Evolutionary conservation across 257 asterid species (phyloP), one percentile per base, ranked within the genome.

Genomic region (Solanum medicagineum): DNA sequence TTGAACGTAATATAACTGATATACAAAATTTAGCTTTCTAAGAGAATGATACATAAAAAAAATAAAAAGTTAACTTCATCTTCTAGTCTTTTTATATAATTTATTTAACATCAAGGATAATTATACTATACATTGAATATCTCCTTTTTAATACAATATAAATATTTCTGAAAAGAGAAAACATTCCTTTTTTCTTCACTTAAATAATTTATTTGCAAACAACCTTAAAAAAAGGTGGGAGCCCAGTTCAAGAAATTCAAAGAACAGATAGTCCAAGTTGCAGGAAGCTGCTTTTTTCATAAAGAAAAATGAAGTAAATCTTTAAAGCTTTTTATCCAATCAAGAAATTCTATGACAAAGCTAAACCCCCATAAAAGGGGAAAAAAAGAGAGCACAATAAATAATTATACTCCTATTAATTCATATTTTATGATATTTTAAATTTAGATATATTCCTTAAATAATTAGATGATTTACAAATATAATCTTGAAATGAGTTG

Each of bases 321-420:
- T 42, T 42, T 44, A 56, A 22, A 20, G 17, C 81, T 88, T 87
- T 86, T 82, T 85, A 55, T 85, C 63, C 80, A 84, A 70, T 83
- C 90, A 85, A 89, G 80, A 90, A 88, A 84, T 80, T 88, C 83
- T 42, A 53, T 14, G 26, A 56, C 65, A 79, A 79, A 77, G 65
- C 47, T 79, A 65, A 53, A 10, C 26, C 26, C n/a, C 15, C 47
- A 22, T 40, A 56, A 59, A 68, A 32, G 36, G 36, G 36, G 36
- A 68, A 26, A 77, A 70, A 84, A 86, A 53, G 22, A 26, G 42
- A 57, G 42, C 22, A 19, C 75, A 13, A 32, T 66, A 66, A 11
- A 12, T 24, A 11, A 12, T 24, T 62, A 62, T 24, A 62, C 40
- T 22, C 17, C 1, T 2, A n/a, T n/a, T 7, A 4, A 11, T 24